A percentile compares a stretch with the other conserved stretches of the same genome.
These are phyloP conservation scores for Sclerotinia sclerotiorum DNA, from an alignment of 2,329 filamentous ascomycete genomes.

Conservation along the genomic window DNA sequence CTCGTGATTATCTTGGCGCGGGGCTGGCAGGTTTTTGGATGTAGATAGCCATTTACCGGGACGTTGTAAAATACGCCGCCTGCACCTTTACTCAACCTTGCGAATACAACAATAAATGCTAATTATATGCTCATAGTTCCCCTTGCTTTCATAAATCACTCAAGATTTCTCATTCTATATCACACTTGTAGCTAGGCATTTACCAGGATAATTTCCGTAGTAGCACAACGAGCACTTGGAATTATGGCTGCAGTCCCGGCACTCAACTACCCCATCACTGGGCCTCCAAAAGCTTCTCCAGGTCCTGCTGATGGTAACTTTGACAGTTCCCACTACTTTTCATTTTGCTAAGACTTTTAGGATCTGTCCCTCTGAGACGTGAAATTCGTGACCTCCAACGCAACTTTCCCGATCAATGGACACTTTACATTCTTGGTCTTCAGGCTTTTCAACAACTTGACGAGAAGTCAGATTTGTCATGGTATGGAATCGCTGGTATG, in stretches of 20 bases:
- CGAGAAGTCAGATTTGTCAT: constrained; percentile 67
- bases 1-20: constrained; percentile 14
- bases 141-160: background rate
- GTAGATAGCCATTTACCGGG: background rate
- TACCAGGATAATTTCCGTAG: background rate
- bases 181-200: background rate
- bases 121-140: background rate
- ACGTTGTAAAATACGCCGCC: background rate
- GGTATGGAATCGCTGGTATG: constrained; percentile 74
- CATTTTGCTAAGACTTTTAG: constrained; percentile 23
- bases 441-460: constrained; percentile 65
- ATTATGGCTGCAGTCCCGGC: constrained; percentile 25
- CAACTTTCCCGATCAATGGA: constrained; percentile 64
- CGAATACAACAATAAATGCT: background rate
- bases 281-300: constrained; percentile 27
- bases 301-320: constrained; percentile 30
- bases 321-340: background rate
- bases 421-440: constrained; percentile 73
- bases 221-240: background rate
- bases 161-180: constrained; percentile 19
- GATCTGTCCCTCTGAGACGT: constrained; percentile 48
- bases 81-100: background rate
- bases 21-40: background rate
- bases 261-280: constrained; percentile 31
- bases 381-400: constrained; percentile 68